Conservation (phyloP, 345 rosid species). For the Brassica juncea region DNA sequence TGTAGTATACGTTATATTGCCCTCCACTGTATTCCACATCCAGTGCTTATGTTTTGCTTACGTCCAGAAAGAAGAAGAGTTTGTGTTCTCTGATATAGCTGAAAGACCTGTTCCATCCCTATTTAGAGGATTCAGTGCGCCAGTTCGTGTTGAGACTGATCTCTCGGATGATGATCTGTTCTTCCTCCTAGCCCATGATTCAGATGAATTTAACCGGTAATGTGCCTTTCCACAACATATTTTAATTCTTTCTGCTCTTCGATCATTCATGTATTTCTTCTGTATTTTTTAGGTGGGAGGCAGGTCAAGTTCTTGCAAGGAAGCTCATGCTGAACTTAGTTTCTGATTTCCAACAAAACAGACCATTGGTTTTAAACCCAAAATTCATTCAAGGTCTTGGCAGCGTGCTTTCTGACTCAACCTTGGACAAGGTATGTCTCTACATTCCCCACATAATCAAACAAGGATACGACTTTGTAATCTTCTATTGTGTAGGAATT, state of each 20-base stretch:
- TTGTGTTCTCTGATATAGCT: slow-evolving; percentile 68
- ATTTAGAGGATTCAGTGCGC: slow-evolving; percentile 89
- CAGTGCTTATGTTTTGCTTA: slow-evolving; percentile 30
- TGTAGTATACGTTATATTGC: not conserved
- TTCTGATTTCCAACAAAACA: slow-evolving; percentile 73
- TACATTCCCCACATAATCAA: not conserved
- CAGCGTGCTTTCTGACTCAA: slow-evolving; percentile 68
- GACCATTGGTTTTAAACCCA: slow-evolving; percentile 66
- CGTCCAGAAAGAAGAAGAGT: slow-evolving; percentile 91
- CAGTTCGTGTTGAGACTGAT: slow-evolving; percentile 86
- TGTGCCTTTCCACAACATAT: slow-evolving; percentile 35
- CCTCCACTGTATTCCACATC: not conserved
- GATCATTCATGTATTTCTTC: slow-evolving; percentile 9
- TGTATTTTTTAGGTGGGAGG: slow-evolving; percentile 79
- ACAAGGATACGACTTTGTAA: not conserved
- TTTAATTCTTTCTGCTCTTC: slow-evolving; percentile 5
- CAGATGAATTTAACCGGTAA: slow-evolving; percentile 95
- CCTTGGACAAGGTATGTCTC: slow-evolving; percentile 74
- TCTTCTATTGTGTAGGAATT: slow-evolving; percentile 61
- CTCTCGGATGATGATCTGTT: slow-evolving; percentile 71
- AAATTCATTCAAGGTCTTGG: slow-evolving; percentile 74
- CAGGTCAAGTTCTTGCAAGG: slow-evolving; percentile 90
- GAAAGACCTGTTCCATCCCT: slow-evolving; percentile 90
- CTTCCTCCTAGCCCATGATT: slow-evolving; percentile 95
- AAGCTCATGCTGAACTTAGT: slow-evolving; percentile 91